Evolutionary conservation across 1,139 yeast genomes (phyloP).

Genomic region (Saccharomyces pastorianus): DNA sequence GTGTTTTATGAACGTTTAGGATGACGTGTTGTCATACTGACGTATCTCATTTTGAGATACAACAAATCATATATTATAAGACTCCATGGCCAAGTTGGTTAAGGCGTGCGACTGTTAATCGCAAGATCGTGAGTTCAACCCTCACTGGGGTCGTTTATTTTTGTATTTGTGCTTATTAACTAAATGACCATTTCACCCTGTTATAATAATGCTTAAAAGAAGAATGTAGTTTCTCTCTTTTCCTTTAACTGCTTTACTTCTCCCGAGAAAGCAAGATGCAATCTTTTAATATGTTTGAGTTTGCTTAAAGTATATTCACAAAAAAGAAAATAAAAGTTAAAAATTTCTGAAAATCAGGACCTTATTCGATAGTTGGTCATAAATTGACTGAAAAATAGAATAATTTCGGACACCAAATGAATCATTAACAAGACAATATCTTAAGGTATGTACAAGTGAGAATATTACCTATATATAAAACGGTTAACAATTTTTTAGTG

Average conservation of each 20-base stretch:
- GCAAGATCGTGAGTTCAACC: slow-evolving; percentile 1
- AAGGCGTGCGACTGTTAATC: slow-evolving; percentile 1
- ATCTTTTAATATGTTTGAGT: too few relatives aligned
- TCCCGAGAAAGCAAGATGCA: too few relatives aligned
- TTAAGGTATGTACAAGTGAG: neutral
- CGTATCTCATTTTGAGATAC: neutral
- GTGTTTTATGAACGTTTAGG: neutral
- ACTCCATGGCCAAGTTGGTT: slow-evolving; percentile 12
- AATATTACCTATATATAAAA: neutral
- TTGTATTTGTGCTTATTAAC: neutral
- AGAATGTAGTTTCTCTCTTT: too few relatives aligned
- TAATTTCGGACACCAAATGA: neutral
- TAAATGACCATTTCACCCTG: neutral
- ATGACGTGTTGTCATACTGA: neutral
- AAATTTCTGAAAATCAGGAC: neutral
- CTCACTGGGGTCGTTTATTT: neutral
- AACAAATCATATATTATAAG: neutral
- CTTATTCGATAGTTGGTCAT: neutral
- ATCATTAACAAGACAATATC: neutral
- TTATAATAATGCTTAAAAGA: neutral
- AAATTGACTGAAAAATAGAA: neutral
- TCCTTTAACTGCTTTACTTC: too few relatives aligned
- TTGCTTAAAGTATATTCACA: too few relatives aligned
- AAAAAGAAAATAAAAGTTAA: too few relatives aligned
- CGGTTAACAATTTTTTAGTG: neutral